Percentiles rank a stretch among this genome's conserved stretches.
These are phyloP conservation scores for Monosporascus sp. DNA, from an alignment of 2,329 filamentous ascomycete genomes.

Conservation along the genomic window DNA sequence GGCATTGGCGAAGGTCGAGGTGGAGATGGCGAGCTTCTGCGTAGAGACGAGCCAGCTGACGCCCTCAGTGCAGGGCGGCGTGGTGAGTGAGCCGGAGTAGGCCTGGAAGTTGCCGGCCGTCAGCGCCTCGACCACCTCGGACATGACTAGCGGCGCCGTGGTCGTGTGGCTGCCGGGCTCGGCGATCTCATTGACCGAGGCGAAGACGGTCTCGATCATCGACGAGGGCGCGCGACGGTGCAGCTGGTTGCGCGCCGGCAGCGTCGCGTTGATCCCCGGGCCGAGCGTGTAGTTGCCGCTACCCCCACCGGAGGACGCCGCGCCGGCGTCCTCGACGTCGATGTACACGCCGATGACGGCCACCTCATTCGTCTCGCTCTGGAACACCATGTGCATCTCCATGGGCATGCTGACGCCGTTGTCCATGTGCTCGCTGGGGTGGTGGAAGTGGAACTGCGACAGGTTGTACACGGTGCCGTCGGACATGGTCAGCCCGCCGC, in stretches of 20 bases:
- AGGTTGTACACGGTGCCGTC: constrained; percentile 32
- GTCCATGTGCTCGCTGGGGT: constrained; percentile 44
- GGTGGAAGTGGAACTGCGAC: constrained; percentile 46
- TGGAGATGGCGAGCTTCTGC: constrained; percentile 32
- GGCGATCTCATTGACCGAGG: constrained; percentile 35
- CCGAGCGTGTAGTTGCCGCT: constrained; percentile 5
- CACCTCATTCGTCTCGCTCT: constrained; percentile 34
- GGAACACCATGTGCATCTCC: constrained; percentile 58
- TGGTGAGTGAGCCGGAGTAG: constrained; percentile 44
- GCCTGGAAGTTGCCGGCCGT: constrained; percentile 33
- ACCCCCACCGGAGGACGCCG: constrained; percentile 8
- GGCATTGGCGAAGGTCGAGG: constrained; percentile 32
- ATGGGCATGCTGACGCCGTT: constrained; percentile 41
- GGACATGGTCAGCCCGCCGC: constrained; percentile 30
- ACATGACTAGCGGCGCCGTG: constrained; percentile 38
- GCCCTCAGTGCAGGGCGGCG: constrained; percentile 43
- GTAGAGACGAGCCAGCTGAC: constrained; percentile 45
- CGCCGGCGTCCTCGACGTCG: constrained; percentile 29
- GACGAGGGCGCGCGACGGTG: constrained; percentile 29
- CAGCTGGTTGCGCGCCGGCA: constrained; percentile 36
- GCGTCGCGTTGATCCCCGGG: constrained; percentile 32
- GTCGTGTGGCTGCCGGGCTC: constrained; percentile 35
- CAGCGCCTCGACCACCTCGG: constrained; percentile 34
- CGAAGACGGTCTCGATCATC: constrained; percentile 43
- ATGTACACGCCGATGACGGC: constrained; percentile 41